Base-by-base conservation (phyloP, 2,329 filamentous ascomycete genomes). In the Cadophora luteo-olivacea region DNA sequence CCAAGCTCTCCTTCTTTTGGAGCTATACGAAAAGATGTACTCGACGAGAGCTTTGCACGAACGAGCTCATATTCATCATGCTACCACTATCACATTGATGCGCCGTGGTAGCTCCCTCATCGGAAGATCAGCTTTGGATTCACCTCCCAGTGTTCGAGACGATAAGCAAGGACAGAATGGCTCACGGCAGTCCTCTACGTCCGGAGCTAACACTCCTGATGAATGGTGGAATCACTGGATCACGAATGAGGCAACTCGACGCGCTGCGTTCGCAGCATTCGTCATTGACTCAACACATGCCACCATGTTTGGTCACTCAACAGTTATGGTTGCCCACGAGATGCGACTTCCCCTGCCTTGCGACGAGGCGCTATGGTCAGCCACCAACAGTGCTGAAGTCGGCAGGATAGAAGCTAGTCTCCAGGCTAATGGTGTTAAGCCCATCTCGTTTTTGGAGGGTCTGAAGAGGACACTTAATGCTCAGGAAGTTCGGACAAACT, bases 141-240 rank as follows among this genome's bases (percentile, higher is more conserved):
- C 93, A 1, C 94, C 94, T 1, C 92, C 93, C 0, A 92, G 90
- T 72, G 84, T 87, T 51, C 86, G 90, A 65, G 77, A 78, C 62
- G 77, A 78, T 22, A 78, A 77, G 64, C 75, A 77, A 54, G 81
- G 82, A 6, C 76, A 79, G 22, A 84, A 84, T 72, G 84, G 85
- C 25, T 89, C 87, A 19, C 81, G 87, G 3, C 87, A 89, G 52
- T 89, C 87, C 1, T 89, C 86, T 3, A 84, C 88, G 0, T 88
- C 89, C 0, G 89, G 87, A 25, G 83, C 86, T 3, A 89, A 92
- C 72, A 93, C 91, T 0, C 87, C 91, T 0, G 93, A 97, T 71
- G 94, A 97, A 72, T 96, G 92, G 84, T 99, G 96, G 96, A 92
- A 94, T 75, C 90, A 93, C 74, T 98, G 96, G 96, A 96, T 98